Conservation (phyloP, 2,329 filamentous ascomycete species). For the Diplodia sapinea region DNA sequence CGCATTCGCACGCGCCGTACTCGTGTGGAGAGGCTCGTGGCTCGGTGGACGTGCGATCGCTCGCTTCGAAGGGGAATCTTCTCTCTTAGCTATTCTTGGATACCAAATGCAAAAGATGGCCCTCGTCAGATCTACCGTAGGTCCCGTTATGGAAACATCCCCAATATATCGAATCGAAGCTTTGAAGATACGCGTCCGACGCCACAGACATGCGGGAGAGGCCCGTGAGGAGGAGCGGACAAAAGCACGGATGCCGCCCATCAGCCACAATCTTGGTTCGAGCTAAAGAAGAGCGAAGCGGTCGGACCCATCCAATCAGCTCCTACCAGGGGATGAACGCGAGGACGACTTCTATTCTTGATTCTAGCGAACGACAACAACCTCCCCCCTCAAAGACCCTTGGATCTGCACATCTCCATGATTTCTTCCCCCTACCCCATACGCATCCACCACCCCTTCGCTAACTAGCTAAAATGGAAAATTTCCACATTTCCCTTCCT, state of each 20-base stretch:
- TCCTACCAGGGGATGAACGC: neutral
- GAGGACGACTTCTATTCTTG: neutral
- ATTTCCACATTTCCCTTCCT: too few relatives aligned
- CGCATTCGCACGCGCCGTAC: neutral
- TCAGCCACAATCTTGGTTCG: neutral
- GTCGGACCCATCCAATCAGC: neutral
- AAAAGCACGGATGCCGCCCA: neutral
- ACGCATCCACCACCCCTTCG: too few relatives aligned
- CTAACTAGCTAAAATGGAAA: too few relatives aligned
- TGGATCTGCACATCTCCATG: neutral
- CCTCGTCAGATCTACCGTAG: neutral
- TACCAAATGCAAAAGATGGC: constrained; percentile 16
- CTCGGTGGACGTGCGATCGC: neutral
- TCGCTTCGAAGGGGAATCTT: constrained; percentile 7
- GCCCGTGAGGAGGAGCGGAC: neutral
- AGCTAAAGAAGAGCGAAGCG: neutral
- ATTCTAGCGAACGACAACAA: neutral
- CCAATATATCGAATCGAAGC: constrained; percentile 13
- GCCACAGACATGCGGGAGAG: neutral
- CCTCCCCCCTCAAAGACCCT: neutral
- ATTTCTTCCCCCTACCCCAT: neutral
- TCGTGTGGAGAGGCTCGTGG: neutral
- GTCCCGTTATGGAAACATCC: neutral
- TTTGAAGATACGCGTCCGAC: neutral
- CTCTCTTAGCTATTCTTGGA: constrained; percentile 10